Base-by-base conservation (phyloP, 495 filamentous ascomycete species). In the Penicillium taxi region DNA sequence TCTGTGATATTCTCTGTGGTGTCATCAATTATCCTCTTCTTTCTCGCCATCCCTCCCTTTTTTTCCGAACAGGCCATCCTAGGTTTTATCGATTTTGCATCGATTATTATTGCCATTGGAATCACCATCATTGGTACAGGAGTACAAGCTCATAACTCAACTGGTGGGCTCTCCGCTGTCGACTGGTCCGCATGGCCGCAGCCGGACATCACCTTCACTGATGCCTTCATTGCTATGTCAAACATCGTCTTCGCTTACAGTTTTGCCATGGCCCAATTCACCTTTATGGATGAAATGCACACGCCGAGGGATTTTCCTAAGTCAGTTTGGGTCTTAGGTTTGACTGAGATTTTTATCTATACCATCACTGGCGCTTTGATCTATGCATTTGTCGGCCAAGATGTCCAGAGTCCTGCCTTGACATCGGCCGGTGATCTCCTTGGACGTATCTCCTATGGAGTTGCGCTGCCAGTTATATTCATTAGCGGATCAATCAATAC, bases 201-300 rank as follows among this genome's bases (percentile, higher is more conserved):
- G 27, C 30, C 45, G 0, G 42, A 45, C 8, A 40, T 55, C 11
- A 56, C 45, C 12, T 65, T 65, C 26, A 48, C 55, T 15, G 52
- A 59, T 2, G 61, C 45, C 1, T 65, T 85, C 42, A 74, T 80
- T 38, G 76, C 77, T 6, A 66, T 82, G 27, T 73, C 74, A 26
- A 84, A 86, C 64, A 83, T 85, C 30, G 66, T 81, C 37, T 82
- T 86, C 47, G 80, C 82, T 26, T 65, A 63, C 65, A 61, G 61
- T 37, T 82, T 75, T 52, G 81, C 62, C 53, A 81, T 72, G 55
- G 81, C 62, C 67, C 80, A 67, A 69, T 82, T 85, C 59, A 72
- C 66, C 27, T 82, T 86, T 55, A 81, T 82, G 65, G 72, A 77
- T 37, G 82, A 86, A 56, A 81, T 86, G 74, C 77, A 80, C 52